Evolutionary conservation across 164 flowering plant genomes (phyloP).

Genomic region (Piper longum): DNA sequence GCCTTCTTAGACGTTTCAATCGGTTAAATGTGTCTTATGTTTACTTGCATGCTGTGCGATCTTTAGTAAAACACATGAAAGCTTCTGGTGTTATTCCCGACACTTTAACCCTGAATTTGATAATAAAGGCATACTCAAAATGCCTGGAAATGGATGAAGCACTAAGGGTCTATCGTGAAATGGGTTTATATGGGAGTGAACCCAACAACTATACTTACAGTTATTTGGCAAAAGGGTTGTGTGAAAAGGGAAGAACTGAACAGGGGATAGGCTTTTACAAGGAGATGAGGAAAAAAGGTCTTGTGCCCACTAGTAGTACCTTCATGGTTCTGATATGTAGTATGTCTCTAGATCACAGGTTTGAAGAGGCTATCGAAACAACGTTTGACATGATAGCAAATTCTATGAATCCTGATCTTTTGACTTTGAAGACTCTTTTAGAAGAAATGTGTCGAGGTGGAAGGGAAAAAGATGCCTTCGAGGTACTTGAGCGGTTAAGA

Average conservation of each 20-base stretch:
- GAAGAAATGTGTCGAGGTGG: conserved; percentile 72
- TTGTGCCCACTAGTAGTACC: conserved; percentile 41
- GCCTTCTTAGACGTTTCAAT: conserved; percentile 48
- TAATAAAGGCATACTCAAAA: conserved; percentile 68
- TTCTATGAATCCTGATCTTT: conserved; percentile 49
- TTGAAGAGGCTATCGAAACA: conserved; percentile 45
- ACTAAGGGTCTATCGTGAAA: conserved; percentile 56
- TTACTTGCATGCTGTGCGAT: conserved; percentile 56
- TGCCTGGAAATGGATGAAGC: conserved; percentile 70
- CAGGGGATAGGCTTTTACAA: conserved; percentile 45
- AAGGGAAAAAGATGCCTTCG: conserved; percentile 47
- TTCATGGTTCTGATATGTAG: conserved; percentile 66
- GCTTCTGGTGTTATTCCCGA: conserved; percentile 60
- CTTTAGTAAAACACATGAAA: conserved; percentile 74
- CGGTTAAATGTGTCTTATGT: conserved; percentile 44
- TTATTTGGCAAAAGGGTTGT: conserved; percentile 53
- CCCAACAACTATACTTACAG: conserved; percentile 53
- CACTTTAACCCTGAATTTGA: conserved; percentile 53
- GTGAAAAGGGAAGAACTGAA: conserved; percentile 63
- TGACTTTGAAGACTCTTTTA: conserved; percentile 69
- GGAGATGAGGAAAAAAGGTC: conserved; percentile 60
- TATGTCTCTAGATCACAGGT: conserved; percentile 51
- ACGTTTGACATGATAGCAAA: conserved; percentile 54
- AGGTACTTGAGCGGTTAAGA: conserved; percentile 50
- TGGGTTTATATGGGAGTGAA: conserved; percentile 76